Conservation (phyloP, 768 basidiomycete genomes). For the Sutorius australiensis region DNA sequence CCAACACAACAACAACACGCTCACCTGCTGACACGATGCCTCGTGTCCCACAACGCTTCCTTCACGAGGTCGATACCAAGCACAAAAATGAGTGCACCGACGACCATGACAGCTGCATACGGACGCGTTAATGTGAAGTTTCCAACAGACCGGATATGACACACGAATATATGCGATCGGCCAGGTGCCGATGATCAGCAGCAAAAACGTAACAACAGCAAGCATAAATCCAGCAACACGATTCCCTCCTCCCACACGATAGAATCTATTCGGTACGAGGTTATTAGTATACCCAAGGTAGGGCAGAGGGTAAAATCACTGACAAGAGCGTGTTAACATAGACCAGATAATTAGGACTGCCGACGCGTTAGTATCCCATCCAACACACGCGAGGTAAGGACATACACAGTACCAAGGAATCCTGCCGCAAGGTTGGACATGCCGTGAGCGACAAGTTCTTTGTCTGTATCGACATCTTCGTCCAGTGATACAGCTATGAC, state of each 20-base stretch:
- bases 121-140: background rate
- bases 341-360: conserved; percentile 79
- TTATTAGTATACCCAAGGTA: background rate
- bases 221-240: conserved; percentile 84
- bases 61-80: conserved; percentile 92
- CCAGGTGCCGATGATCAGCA: conserved; percentile 80
- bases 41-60: conserved; percentile 95
- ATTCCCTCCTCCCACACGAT: conserved; percentile 87
- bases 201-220: conserved; percentile 62
- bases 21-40: conserved; percentile 77
- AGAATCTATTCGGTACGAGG: conserved; percentile 51
- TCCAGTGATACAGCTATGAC: conserved; percentile 76
- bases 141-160: conserved; percentile 26
- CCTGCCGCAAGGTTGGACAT: conserved; percentile 87
- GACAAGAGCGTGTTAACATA: conserved; percentile 84
- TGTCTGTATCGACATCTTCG: conserved; percentile 86
- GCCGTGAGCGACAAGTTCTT: conserved; percentile 90
- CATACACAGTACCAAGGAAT: conserved; percentile 74
- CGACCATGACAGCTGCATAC: conserved; percentile 77
- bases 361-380: conserved; percentile 5
- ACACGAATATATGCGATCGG: conserved; percentile 90
- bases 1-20: conserved; percentile 19
- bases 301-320: conserved; percentile 16
- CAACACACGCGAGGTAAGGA: conserved; percentile 5
- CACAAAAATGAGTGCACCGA: conserved; percentile 89